Percentiles rank a stretch among this genome's conserved stretches.
Evolutionary conservation across 768 basidiomycete species (phyloP).

Genomic region (Psilocybe sp.): DNA sequence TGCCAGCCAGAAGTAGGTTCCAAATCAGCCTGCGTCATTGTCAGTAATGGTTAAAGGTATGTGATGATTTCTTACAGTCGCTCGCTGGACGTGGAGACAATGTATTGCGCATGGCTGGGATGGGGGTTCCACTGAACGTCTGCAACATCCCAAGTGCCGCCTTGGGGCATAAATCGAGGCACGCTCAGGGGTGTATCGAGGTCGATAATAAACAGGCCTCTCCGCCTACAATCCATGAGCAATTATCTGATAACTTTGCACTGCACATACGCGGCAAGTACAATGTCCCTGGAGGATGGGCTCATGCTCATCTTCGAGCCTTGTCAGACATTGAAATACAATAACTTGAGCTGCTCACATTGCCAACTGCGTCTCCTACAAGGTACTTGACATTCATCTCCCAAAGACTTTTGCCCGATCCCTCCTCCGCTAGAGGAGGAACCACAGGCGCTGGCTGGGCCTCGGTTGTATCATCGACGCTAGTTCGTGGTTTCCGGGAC

Average conservation of each 20-base stretch:
- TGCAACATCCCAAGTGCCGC: conserved; percentile 94
- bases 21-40: conserved; percentile 69
- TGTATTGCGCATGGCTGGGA: conserved; percentile 68
- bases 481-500: too few relatives aligned
- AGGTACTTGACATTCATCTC: conserved; percentile 79
- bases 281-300: conserved; percentile 84
- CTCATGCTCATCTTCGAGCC: conserved; percentile 81
- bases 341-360: conserved; percentile 47
- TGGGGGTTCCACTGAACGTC: conserved; percentile 95
- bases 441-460: too few relatives aligned
- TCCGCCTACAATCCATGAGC: conserved; percentile 44
- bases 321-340: conserved; percentile 6
- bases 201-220: conserved; percentile 94
- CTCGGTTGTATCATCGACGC: too few relatives aligned
- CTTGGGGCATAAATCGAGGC: conserved; percentile 93
- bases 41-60: conserved; percentile 1
- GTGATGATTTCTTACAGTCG: conserved; percentile 57
- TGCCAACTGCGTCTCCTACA: conserved; percentile 81
- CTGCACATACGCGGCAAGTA: conserved; percentile 75
- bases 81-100: conserved; percentile 86
- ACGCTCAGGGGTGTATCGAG: conserved; percentile 82
- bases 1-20: conserved; percentile 77
- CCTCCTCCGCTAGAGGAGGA: too few relatives aligned
- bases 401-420: conserved; percentile 20
- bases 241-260: background rate